These are phyloP conservation scores for Diaporthe destruens DNA, from an alignment of 2,329 filamentous ascomycete species.

Conservation along the genomic window DNA sequence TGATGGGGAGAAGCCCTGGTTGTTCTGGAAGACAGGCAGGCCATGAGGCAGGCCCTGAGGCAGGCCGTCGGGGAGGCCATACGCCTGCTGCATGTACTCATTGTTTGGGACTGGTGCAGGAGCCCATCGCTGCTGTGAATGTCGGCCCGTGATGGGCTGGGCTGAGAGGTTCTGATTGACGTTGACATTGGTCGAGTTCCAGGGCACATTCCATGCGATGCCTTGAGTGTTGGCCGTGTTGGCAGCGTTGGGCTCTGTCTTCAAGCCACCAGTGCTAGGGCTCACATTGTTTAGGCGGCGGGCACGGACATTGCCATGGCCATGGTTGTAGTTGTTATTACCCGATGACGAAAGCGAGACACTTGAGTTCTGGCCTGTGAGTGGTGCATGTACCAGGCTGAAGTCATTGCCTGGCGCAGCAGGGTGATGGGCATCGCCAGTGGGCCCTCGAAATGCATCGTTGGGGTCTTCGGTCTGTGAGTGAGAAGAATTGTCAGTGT, in stretches of 20 bases:
- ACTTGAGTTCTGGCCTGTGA: not conserved
- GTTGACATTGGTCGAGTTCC: not conserved
- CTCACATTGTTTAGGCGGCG: not conserved
- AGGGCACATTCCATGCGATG: not conserved
- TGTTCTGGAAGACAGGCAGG: not conserved
- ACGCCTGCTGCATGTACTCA: not conserved
- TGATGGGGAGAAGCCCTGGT: not conserved
- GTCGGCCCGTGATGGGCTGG: not conserved
- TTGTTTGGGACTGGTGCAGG: not conserved
- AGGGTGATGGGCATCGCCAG: not conserved
- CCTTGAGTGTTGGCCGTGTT: not conserved
- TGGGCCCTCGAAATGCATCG: not conserved
- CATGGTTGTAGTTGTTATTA: no score
- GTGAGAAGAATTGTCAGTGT: not conserved
- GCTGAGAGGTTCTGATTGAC: not conserved
- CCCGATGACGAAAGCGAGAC: not conserved
- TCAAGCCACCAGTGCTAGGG: not conserved
- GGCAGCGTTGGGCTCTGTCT: not conserved
- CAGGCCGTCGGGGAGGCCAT: not conserved
- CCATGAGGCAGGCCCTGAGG: not conserved
- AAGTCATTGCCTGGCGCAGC: no score
- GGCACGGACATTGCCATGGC: not conserved
- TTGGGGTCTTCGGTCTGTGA: slow-evolving; percentile 20
- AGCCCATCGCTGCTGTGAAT: not conserved
- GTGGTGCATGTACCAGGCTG: no score